Percentiles rank a stretch among this genome's conserved stretches.
These are phyloP conservation scores for Myriosclerotinia scirpicola DNA, from an alignment of 2,329 filamentous ascomycete species.

Conservation along the genomic window DNA sequence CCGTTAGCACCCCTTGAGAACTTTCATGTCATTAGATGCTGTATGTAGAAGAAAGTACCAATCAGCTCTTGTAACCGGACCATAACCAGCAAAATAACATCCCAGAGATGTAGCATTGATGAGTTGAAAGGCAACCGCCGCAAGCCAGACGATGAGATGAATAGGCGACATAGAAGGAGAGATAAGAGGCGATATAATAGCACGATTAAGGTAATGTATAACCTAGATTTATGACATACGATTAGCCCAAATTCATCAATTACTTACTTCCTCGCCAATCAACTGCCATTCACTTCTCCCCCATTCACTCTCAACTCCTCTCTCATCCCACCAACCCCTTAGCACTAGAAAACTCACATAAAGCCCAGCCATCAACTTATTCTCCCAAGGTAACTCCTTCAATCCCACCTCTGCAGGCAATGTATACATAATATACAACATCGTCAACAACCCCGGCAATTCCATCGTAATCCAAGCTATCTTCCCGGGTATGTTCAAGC, in stretches of 20 bases:
- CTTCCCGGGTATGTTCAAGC: slow-evolving; percentile 84
- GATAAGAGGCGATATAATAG: slow-evolving; percentile 75
- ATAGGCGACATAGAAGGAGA: slow-evolving; percentile 94
- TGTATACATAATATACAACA: slow-evolving; percentile 76
- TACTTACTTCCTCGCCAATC: not conserved
- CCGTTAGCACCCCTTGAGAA: not conserved
- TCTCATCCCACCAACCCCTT: not conserved
- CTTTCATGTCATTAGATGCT: not conserved
- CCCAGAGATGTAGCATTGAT: slow-evolving; percentile 76
- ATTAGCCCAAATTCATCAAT: slow-evolving; percentile 15
- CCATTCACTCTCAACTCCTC: too few species aligned
- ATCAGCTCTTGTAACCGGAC: slow-evolving; percentile 59
- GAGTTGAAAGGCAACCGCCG: slow-evolving; percentile 73
- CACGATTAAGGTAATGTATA: slow-evolving; percentile 89
- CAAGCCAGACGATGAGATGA: slow-evolving; percentile 64
- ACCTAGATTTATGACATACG: slow-evolving; percentile 46
- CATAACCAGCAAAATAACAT: slow-evolving; percentile 80
- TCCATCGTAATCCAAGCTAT: slow-evolving; percentile 91
- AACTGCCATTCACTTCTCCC: not conserved
- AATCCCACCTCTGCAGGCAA: slow-evolving; percentile 58
- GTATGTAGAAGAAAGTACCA: slow-evolving; percentile 43
- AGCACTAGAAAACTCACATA: slow-evolving; percentile 46
- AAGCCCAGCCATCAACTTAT: slow-evolving; percentile 70
- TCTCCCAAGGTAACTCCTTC: slow-evolving; percentile 71
- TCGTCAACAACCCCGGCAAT: slow-evolving; percentile 68